Evolutionary conservation across 2,329 filamentous ascomycete genomes (phyloP), one percentile per base, ranked within the genome.

Genomic region (Coleophoma crateriformis): DNA sequence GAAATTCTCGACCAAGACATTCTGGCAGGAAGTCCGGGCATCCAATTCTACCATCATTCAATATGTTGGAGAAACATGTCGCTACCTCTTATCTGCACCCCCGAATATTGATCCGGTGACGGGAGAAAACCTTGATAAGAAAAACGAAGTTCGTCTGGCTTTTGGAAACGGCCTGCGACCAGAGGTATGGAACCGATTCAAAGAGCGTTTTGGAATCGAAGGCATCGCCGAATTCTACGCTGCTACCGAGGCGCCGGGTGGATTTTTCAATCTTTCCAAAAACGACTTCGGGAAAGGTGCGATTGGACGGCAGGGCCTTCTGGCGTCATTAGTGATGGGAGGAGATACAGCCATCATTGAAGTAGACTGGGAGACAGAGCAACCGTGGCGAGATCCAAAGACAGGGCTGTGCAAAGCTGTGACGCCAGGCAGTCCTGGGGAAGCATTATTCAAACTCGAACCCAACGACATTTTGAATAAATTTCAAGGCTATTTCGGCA

Each of bases 141-240:
- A 83, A 55, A 86, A 95, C 70, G 76, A 73, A 0, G 79, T 95
- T n/a, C 81, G 82, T 6, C 60, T 85, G 3, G 89, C 88, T 0
- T 88, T 92, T 56, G 90, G 90, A 17, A 96, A 96, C 62, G 90
- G 90, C 2, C 73, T 95, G 17, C 79, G 90, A 0, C 89, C 90
- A 0, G 90, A 95, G 60, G 81, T 95, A 33, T 96, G 90, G 90
- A 82, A 88, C 54, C 74, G 71, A 7, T 94, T 95, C 73, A 90
- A 90, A 65, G 77, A 87, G 22, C 84, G 90, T 15, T 96, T 94
- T 61, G 84, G 80, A 19, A 79, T 95, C 50, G 78, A 82, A 33
- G 78, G 78, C 1, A 81, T 92, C 51, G 84, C 79, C 52, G 89
- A 95, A 62, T 91, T 95, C 67, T 95, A 94, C 66, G 85, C 85